Evolutionary conservation across 108 stramenopile genomes (phyloP).

Genomic region (Conticribra weissflogii): DNA sequence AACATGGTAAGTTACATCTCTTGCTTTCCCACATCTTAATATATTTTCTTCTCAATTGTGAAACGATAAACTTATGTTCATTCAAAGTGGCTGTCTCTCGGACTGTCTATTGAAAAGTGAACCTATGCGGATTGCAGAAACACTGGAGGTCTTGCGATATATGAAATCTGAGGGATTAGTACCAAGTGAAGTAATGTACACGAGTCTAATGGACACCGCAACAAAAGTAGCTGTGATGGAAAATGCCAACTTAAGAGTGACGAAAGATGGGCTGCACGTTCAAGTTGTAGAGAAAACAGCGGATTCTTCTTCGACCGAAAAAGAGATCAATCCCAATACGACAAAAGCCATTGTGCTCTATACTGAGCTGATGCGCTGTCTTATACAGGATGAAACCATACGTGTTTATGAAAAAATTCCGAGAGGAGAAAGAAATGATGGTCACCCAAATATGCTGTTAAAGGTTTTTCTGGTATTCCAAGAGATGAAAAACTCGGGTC

Average conservation of each 20-base stretch:
- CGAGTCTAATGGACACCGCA: conserved; percentile 77
- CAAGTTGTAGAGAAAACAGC: conserved; percentile 34
- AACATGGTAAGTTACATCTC: no score
- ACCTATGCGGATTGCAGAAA: conserved; percentile 58
- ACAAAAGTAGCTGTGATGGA: conserved; percentile 60
- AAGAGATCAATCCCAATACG: conserved; percentile 11
- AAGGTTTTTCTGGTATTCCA: conserved; percentile 85
- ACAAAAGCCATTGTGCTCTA: conserved; percentile 77
- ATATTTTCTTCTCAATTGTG: no score
- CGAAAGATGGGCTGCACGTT: conserved; percentile 36
- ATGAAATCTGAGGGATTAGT: conserved; percentile 76
- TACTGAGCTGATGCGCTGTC: conserved; percentile 69
- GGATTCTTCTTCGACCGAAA: conserved; percentile 5
- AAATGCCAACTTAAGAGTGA: conserved; percentile 37
- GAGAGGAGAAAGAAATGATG: conserved; percentile 34
- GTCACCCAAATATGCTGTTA: conserved; percentile 29
- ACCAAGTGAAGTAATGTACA: conserved; percentile 88
- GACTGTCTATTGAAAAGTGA: conserved; percentile 63
- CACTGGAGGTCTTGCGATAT: conserved; percentile 75
- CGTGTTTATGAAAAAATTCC: no score
- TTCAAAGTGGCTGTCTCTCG: conserved; percentile 65
- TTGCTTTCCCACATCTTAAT: no score
- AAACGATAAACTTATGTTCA: no score
- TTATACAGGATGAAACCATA: conserved; percentile 32
- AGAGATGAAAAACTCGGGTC: conserved; percentile 78